Evolutionary conservation across 768 basidiomycete genomes (phyloP).

Genomic region (Pisolithus marmoratus): DNA sequence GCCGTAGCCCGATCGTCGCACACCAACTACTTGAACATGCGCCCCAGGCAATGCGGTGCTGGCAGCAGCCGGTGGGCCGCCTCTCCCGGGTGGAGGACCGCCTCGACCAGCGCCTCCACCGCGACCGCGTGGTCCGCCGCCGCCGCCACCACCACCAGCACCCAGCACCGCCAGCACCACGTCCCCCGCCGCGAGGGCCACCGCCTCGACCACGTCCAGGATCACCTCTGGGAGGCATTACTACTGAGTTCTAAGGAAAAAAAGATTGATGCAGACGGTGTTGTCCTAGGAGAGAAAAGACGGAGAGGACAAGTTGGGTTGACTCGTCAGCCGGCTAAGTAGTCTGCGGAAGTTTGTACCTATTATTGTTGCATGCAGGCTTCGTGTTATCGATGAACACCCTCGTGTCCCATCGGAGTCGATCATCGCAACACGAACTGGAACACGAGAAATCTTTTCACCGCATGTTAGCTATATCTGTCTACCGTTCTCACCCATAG

Average conservation of each 20-base stretch:
- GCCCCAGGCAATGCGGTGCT: conserved; percentile 25
- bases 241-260: not conserved
- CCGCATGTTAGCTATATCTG: not conserved
- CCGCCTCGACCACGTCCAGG: conserved; percentile 6
- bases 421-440: not conserved
- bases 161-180: conserved; percentile 25
- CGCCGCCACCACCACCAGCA: conserved; percentile 23
- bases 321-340: not conserved
- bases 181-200: conserved; percentile 31
- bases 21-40: conserved; percentile 54
- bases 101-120: conserved; percentile 29
- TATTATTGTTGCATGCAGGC: conserved; percentile 21
- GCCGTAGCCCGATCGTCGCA: conserved; percentile 62
- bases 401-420: not conserved
- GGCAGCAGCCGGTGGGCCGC: conserved; percentile 22
- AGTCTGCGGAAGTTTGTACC: conserved; percentile 16
- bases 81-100: conserved; percentile 16
- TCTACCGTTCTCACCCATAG: not conserved
- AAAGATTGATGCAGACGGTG: conserved; percentile 8
- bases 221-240: conserved; percentile 38
- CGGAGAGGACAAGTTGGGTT: not conserved
- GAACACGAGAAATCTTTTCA: not conserved
- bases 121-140: conserved; percentile 15
- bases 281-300: conserved; percentile 12
- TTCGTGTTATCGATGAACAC: conserved; percentile 18